Evolutionary conservation across 2,329 filamentous ascomycete species (phyloP).

Genomic region (Pezizomycotina sp.): DNA sequence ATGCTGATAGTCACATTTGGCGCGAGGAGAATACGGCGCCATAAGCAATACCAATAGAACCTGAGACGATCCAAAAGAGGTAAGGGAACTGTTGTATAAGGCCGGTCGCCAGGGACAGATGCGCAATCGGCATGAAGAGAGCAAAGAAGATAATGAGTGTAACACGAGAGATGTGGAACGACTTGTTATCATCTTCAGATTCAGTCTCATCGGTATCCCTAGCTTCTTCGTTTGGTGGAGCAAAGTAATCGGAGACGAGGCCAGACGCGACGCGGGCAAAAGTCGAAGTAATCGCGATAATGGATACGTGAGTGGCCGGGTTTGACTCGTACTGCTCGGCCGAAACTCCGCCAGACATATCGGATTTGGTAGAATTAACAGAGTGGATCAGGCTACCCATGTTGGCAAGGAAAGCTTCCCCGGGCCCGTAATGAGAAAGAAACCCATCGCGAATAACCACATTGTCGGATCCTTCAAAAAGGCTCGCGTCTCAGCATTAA

Average conservation of each 20-base stretch:
- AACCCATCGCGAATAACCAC: slow-evolving; percentile 84
- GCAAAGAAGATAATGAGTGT: slow-evolving; percentile 62
- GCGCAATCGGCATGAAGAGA: slow-evolving; percentile 55
- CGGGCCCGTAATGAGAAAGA: slow-evolving; percentile 82
- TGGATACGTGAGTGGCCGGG: slow-evolving; percentile 76
- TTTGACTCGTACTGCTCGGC: no score
- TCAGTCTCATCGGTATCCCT: slow-evolving; percentile 27
- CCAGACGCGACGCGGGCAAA: slow-evolving; percentile 80
- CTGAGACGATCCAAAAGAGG: slow-evolving; percentile 72
- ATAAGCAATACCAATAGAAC: slow-evolving; percentile 76
- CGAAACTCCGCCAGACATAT: slow-evolving; percentile 33
- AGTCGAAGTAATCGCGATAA: slow-evolving; percentile 79
- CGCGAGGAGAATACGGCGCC: slow-evolving; percentile 74
- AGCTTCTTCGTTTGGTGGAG: slow-evolving; percentile 38
- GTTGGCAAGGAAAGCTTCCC: slow-evolving; percentile 98
- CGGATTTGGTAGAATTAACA: slow-evolving; percentile 48
- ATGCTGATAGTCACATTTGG: slow-evolving; percentile 94
- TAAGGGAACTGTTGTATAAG: slow-evolving; percentile 54
- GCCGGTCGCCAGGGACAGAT: slow-evolving; percentile 63
- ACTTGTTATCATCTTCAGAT: slow-evolving; percentile 24
- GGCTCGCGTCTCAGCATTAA: slow-evolving; percentile 75
- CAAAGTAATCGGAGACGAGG: slow-evolving; percentile 72
- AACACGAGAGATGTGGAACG: slow-evolving; percentile 50
- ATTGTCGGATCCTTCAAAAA: slow-evolving; percentile 83
- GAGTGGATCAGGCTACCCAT: slow-evolving; percentile 81